Percentiles rank a stretch among this genome's conserved stretches.
phyloP scores from a whole-genome alignment of 139 green algal genomes.

The Edaphochlamys debaryana region DNA sequence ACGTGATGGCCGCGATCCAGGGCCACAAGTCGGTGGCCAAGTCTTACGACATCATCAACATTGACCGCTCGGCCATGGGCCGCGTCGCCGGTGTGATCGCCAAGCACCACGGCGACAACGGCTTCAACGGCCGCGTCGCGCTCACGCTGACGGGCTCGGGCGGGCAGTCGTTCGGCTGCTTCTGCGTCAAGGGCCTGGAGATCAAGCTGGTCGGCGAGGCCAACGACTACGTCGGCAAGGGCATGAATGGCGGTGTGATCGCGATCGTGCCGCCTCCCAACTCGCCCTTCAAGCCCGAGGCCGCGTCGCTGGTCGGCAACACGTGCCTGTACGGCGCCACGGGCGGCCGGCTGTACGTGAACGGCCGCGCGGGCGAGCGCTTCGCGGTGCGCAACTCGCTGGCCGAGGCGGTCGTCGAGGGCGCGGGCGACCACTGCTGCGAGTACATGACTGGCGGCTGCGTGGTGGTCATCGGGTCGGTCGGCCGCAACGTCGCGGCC shows the following conservation, averaged over 20 bases:
- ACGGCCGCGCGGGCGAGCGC: constrained; percentile 87
- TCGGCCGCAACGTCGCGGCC: constrained; percentile 96
- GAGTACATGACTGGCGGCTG: constrained; percentile 98
- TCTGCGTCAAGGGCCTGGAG: constrained; percentile 74
- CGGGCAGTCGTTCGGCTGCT: constrained; percentile 66
- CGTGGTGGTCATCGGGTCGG: constrained; percentile 77
- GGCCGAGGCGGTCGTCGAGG: constrained; percentile 95
- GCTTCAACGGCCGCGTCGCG: constrained; percentile 83
- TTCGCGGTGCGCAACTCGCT: constrained; percentile 91
- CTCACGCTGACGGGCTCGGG: constrained; percentile 81
- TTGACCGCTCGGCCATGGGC: constrained; percentile 82
- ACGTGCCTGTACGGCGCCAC: constrained; percentile 99
- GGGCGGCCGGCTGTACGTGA: constrained; percentile 93
- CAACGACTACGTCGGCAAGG: constrained; percentile 99
- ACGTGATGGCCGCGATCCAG: constrained; percentile 71
- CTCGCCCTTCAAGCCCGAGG: constrained; percentile 68
- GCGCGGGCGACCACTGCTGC: constrained; percentile 97
- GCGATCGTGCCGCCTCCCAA: constrained; percentile 86
- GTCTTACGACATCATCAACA: constrained; percentile 86
- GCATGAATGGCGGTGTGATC: constrained; percentile 96
- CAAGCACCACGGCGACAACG: constrained; percentile 83
- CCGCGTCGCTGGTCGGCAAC: constrained; percentile 93
- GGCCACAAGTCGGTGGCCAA: constrained; percentile 54
- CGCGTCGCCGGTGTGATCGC: constrained; percentile 89
- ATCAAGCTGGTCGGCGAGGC: constrained; percentile 93